Conservation (phyloP, 257 asterid genomes). For the Solanum bulbocastanum region DNA sequence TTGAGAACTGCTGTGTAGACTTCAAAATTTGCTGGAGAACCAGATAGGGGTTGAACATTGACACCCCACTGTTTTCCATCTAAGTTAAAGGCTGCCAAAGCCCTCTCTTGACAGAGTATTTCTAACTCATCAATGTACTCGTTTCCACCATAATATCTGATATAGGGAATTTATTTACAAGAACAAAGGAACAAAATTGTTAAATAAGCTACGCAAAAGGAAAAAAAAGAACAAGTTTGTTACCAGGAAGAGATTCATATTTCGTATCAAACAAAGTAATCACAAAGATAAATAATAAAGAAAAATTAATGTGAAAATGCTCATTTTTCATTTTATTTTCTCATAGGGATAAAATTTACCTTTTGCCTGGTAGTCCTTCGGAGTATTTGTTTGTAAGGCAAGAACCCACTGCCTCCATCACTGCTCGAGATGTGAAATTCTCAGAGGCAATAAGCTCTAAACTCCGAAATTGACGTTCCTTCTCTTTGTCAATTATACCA, state of each 20-base stretch:
- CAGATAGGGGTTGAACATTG: slow-evolving; percentile 89
- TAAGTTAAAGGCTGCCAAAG: slow-evolving; percentile 81
- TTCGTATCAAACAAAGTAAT: background rate
- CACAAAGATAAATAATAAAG: background rate
- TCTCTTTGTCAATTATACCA: slow-evolving; percentile 61
- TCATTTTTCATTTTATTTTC: background rate
- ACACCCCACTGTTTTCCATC: slow-evolving; percentile 81
- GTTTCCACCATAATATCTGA: slow-evolving; percentile 90
- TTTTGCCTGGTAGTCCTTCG: slow-evolving; percentile 93
- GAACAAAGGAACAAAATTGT: background rate
- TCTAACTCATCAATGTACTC: slow-evolving; percentile 86
- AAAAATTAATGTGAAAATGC: background rate
- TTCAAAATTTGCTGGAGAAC: slow-evolving; percentile 96
- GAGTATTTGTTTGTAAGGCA: slow-evolving; percentile 94
- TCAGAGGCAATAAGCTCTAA: slow-evolving; percentile 93
- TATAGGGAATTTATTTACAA: background rate
- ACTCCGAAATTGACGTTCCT: slow-evolving; percentile 81
- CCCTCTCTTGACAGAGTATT: slow-evolving; percentile 85
- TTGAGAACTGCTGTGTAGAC: slow-evolving; percentile 88
- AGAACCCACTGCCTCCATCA: slow-evolving; percentile 99
- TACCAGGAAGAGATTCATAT: background rate
- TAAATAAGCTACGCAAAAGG: background rate
- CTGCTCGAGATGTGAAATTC: slow-evolving; percentile 94
- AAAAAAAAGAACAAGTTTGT: background rate
- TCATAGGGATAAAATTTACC: slow-evolving; percentile 23